Percentiles rank a stretch among this genome's conserved stretches.
phyloP scores from a whole-genome alignment of 306 rosid species.

The Glycine latifolia region DNA sequence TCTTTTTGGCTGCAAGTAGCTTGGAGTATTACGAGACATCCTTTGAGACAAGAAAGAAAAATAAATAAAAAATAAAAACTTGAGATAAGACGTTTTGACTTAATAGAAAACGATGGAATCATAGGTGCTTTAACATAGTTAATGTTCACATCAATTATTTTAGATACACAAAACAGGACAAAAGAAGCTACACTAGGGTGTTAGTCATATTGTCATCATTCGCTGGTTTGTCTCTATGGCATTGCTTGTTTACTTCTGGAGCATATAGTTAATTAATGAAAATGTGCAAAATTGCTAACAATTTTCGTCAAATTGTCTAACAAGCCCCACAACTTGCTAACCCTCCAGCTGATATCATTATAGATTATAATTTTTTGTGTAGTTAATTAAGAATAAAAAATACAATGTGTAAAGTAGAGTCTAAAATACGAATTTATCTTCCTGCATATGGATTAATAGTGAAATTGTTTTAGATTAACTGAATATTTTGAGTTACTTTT shows the following conservation, averaged over 20 bases:
- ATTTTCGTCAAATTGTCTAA: not conserved
- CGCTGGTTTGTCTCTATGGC: not conserved
- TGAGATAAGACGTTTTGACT: slow-evolving; percentile 42
- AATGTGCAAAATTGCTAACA: not conserved
- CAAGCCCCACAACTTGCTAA: slow-evolving; percentile 7
- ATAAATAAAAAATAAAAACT: not conserved
- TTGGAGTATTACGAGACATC: slow-evolving; percentile 13
- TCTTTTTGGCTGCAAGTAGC: not conserved
- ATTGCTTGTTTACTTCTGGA: slow-evolving; percentile 5
- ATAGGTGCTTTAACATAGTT: not conserved
- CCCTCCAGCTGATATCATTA: not conserved
- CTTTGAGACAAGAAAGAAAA: not conserved
- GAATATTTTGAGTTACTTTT: no score
- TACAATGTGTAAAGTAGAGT: not conserved
- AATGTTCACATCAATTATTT: slow-evolving; percentile 1
- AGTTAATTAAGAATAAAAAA: not conserved
- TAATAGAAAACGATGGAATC: slow-evolving; percentile 35
- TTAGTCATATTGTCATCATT: slow-evolving; percentile 6
- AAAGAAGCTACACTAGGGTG: not conserved
- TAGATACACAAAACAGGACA: not conserved
- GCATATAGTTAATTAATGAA: no score
- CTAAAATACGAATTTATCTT: no score
- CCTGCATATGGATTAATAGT: no score
- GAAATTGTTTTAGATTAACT: no score
- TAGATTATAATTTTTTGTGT: not conserved